Percentiles rank a stretch among this genome's conserved stretches.
Evolutionary conservation across 2,329 filamentous ascomycete genomes (phyloP).

Genomic region (Pseudogymnoascus sp.): DNA sequence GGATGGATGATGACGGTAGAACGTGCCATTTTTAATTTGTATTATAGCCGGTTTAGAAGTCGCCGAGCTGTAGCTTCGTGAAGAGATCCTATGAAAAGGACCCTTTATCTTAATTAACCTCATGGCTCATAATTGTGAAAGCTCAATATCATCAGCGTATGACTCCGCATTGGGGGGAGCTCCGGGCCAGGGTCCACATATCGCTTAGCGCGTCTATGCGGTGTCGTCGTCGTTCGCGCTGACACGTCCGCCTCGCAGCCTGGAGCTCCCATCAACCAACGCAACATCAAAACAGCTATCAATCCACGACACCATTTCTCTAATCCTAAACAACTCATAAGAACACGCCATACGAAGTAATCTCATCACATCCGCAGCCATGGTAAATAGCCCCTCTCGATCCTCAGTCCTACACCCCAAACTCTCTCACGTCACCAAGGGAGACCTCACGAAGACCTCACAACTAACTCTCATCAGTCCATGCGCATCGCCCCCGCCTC

Average conservation of each 20-base stretch:
- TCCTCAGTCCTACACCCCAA: not conserved
- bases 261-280: conserved; percentile 14
- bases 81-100: not conserved
- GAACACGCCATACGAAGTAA: not conserved
- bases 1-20: conserved; percentile 70
- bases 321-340: not conserved
- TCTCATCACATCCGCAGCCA: conserved; percentile 33
- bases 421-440: conserved; percentile 2
- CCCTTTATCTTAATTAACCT: conserved; percentile 5
- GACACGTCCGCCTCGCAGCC: conserved; percentile 15
- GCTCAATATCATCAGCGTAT: not conserved
- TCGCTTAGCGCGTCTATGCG: conserved; percentile 14
- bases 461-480: conserved; percentile 48
- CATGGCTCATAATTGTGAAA: conserved; percentile 5
- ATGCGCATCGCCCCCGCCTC: conserved; percentile 80
- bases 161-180: conserved; percentile 22
- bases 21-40: conserved; percentile 70
- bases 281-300: conserved; percentile 9
- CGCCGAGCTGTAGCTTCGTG: not conserved
- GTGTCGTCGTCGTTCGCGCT: conserved; percentile 9
- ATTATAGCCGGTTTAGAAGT: conserved; percentile 52
- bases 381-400: conserved; percentile 37
- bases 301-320: conserved; percentile 11
- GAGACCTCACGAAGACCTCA: conserved; percentile 8
- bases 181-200: not conserved